These are phyloP conservation scores for Porpolomopsis calyptriformis DNA, from an alignment of 768 basidiomycete genomes.

Conservation along the genomic window DNA sequence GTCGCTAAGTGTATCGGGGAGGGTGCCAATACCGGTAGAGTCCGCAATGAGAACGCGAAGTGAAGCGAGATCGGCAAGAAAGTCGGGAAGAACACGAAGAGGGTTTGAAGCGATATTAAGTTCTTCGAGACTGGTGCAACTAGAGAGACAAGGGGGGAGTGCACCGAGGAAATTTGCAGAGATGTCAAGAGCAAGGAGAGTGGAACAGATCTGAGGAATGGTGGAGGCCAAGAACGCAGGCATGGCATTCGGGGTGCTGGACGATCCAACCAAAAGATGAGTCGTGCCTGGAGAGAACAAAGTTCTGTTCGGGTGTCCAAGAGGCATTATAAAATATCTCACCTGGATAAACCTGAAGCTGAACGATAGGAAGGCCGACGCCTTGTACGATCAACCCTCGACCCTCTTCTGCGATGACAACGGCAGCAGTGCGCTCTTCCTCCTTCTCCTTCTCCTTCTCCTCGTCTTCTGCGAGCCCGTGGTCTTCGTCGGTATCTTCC, in stretches of 20 bases:
- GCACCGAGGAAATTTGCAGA: constrained; percentile 79
- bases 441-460: constrained; percentile 40
- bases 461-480: constrained; percentile 33
- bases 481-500: constrained; percentile 44
- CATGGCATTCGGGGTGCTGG: constrained; percentile 64
- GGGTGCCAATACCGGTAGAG: constrained; percentile 64
- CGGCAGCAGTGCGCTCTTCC: constrained; percentile 67
- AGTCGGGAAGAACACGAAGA: constrained; percentile 82
- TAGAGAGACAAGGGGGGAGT: constrained; percentile 72
- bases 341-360: constrained; percentile 69
- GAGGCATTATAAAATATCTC: constrained; percentile 7
- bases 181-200: constrained; percentile 87
- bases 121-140: constrained; percentile 79
- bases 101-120: constrained; percentile 90
- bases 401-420: constrained; percentile 75
- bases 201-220: constrained; percentile 62
- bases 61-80: constrained; percentile 63
- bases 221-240: constrained; percentile 60
- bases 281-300: constrained; percentile 60
- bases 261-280: constrained; percentile 83
- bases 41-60: constrained; percentile 91
- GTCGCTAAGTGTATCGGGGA: constrained; percentile 65
- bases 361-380: constrained; percentile 46
- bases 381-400: constrained; percentile 74
- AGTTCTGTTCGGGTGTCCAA: constrained; percentile 7